A percentile compares a stretch with the other conserved stretches of the same genome.
Conservation (phyloP, 345 rosid species). For the Syzygium oleosum region DNA sequence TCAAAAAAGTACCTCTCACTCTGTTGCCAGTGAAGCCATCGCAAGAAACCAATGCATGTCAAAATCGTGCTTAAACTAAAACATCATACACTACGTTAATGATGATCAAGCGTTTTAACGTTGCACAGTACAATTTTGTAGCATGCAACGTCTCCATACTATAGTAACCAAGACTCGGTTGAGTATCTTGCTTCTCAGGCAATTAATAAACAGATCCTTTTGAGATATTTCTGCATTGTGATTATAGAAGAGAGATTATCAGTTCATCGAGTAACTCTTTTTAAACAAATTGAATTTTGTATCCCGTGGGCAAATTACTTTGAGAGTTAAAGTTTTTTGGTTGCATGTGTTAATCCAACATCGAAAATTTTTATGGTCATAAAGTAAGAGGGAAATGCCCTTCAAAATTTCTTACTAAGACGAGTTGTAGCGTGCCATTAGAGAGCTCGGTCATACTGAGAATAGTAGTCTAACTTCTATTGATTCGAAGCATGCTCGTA, state of each 20-base stretch:
- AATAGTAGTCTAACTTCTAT: background rate
- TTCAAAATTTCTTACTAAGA: background rate
- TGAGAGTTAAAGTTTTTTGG: background rate
- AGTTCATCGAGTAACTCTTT: background rate
- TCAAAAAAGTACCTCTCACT: conserved; percentile 16
- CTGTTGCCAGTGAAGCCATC: conserved; percentile 11
- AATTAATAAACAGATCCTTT: too few species aligned
- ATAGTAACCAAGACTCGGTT: too few species aligned
- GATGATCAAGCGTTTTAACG: background rate
- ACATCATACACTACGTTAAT: background rate
- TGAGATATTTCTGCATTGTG: background rate
- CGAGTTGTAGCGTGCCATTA: background rate
- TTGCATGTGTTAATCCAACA: background rate
- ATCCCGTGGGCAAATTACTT: background rate
- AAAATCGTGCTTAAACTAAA: background rate
- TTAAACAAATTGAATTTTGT: background rate
- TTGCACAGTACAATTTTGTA: too few species aligned
- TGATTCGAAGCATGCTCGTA: background rate
- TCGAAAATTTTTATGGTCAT: background rate
- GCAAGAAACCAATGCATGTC: background rate
- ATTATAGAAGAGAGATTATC: background rate
- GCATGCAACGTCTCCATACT: too few species aligned
- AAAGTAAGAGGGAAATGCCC: background rate
- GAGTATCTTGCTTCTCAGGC: too few species aligned
- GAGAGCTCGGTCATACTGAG: background rate